Evolutionary conservation across 2,329 filamentous ascomycete species (phyloP).

Genomic region (Aureobasidium sp.): DNA sequence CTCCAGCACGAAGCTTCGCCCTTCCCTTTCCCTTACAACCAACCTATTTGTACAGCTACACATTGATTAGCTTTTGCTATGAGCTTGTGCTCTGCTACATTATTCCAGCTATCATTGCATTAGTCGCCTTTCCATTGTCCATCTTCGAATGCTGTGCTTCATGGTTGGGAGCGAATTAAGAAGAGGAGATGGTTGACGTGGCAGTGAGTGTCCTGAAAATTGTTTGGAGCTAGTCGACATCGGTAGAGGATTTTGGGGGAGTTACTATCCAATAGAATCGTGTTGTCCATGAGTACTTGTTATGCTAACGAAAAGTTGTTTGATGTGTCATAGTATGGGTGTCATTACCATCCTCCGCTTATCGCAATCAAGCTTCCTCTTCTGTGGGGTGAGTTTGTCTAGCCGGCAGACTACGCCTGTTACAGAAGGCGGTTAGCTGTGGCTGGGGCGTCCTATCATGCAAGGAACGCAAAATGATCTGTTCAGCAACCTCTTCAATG

Average conservation of each 20-base stretch:
- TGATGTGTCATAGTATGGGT: neutral
- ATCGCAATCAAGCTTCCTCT: conserved; percentile 7
- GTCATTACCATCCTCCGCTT: neutral
- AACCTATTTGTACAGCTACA: neutral
- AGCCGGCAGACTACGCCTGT: neutral
- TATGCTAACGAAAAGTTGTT: neutral
- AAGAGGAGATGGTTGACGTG: neutral
- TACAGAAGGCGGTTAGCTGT: neutral
- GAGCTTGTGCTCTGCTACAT: neutral
- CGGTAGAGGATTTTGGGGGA: neutral
- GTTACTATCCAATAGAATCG: neutral
- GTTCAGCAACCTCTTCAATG: neutral
- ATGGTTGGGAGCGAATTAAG: neutral
- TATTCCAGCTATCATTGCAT: neutral
- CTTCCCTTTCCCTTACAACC: neutral
- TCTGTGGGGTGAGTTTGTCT: neutral
- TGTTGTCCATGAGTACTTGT: neutral
- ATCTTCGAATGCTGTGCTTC: neutral
- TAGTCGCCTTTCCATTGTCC: neutral
- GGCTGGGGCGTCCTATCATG: neutral
- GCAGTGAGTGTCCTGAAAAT: neutral
- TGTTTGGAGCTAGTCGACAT: neutral
- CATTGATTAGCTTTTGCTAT: neutral
- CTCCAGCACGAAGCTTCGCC: neutral
- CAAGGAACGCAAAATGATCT: neutral